phyloP scores from a whole-genome alignment of 2,329 filamentous ascomycete species.

The Phialophora verrucosa region DNA sequence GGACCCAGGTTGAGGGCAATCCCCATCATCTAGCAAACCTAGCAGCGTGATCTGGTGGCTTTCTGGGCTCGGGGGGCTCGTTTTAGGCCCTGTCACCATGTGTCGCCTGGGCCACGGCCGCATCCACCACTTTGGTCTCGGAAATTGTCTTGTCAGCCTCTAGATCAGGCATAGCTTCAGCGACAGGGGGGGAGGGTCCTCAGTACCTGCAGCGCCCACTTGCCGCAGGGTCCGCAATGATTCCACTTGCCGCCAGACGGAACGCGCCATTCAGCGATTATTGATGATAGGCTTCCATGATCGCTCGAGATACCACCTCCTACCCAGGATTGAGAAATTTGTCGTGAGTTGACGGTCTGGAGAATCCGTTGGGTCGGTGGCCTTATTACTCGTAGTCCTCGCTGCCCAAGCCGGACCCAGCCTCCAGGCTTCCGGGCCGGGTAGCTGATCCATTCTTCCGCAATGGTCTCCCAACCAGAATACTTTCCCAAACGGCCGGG shows the following conservation, averaged over 20 bases:
- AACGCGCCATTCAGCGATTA: constrained; percentile 6
- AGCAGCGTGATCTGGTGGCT: constrained; percentile 3
- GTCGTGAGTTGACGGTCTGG: not conserved
- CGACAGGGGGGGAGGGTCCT: not conserved
- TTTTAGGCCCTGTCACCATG: constrained; percentile 24
- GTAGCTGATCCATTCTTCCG: constrained; percentile 3
- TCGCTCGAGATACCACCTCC: not conserved
- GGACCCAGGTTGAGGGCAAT: not conserved
- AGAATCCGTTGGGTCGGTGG: not conserved
- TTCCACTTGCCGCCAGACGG: constrained; percentile 19
- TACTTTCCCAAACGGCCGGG: constrained; percentile 7
- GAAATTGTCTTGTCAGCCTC: constrained; percentile 32
- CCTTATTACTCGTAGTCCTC: not conserved
- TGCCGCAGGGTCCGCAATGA: constrained; percentile 16
- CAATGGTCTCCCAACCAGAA: not conserved
- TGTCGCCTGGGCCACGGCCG: constrained; percentile 12
- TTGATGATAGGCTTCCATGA: constrained; percentile 2
- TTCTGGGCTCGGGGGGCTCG: constrained; percentile 22
- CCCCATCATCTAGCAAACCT: not conserved
- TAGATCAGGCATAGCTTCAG: constrained; percentile 8
- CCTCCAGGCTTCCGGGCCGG: not conserved
- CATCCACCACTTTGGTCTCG: constrained; percentile 29
- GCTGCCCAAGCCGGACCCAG: not conserved
- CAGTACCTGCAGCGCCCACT: constrained; percentile 25
- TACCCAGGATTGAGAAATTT: not conserved